These are phyloP conservation scores for Serendipita sp. DNA, from an alignment of 768 basidiomycete genomes.

Conservation along the genomic window DNA sequence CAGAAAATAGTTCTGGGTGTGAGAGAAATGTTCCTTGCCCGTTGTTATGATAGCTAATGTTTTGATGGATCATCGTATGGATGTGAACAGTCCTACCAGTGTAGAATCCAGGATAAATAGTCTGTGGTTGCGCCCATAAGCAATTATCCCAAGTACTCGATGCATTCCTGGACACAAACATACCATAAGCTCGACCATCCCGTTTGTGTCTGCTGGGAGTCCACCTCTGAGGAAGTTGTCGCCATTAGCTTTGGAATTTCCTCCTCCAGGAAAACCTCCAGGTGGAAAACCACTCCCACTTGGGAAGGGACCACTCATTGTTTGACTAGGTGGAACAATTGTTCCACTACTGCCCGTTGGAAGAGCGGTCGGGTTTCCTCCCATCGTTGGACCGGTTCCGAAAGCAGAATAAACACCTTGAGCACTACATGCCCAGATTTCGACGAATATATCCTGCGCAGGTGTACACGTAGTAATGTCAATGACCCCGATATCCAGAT, in stretches of 20 bases:
- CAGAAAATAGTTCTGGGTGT: neutral
- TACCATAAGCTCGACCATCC: slow-evolving; percentile 20
- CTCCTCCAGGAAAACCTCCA: neutral
- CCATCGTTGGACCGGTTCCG: neutral
- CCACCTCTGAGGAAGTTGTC: slow-evolving; percentile 25
- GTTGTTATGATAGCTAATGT: neutral
- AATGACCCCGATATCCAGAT: slow-evolving; percentile 23
- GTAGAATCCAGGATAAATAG: slow-evolving; percentile 23
- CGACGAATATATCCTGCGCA: slow-evolving; percentile 20
- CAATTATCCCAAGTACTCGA: too few relatives aligned
- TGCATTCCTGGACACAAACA: neutral
- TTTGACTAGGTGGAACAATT: too few relatives aligned
- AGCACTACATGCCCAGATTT: slow-evolving; percentile 20
- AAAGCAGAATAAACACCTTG: neutral
- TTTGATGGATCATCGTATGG: slow-evolving; percentile 21
- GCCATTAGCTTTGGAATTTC: slow-evolving; percentile 10
- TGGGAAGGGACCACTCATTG: neutral
- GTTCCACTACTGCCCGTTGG: too few relatives aligned
- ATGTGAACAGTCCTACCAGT: slow-evolving; percentile 23
- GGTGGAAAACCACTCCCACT: neutral
- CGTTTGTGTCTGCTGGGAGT: slow-evolving; percentile 18
- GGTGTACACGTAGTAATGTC: slow-evolving; percentile 24
- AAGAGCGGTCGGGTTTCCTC: neutral
- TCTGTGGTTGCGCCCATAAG: slow-evolving; percentile 6
- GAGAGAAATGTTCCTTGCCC: neutral